Evolutionary conservation across 2,329 filamentous ascomycete genomes (phyloP), one percentile per base, ranked within the genome.

Genomic region (Coniochaeta ligniaria): DNA sequence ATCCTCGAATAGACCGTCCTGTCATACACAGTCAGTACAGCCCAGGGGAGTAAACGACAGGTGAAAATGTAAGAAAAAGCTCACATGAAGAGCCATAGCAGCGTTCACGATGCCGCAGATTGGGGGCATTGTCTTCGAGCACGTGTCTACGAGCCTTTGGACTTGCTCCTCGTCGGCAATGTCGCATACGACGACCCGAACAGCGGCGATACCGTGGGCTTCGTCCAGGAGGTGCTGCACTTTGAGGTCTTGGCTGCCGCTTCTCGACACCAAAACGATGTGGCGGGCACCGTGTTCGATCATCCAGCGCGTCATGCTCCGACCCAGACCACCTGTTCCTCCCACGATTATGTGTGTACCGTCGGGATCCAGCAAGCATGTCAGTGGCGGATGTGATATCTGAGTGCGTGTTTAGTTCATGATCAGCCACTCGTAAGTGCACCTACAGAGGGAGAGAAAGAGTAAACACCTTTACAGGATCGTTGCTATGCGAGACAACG

Each of bases 101-200:
- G 70, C 69, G 57, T 73, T 70, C 24, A 72, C 63, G 17, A 73
- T 63, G 28, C 71, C 71, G 52, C 68, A 69, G 47, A 73, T 68
- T 20, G 65, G 68, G 31, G 70, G 71, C 36, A 71, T 62, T 11
- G 60, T 58, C 57, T 63, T 61, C 1, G 57, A 57, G 45, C 65
- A 67, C n/a, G 69, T 65, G 6, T 58, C 61, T 9, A 71, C 60
- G 8, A 71, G 22, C 33, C 63, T 63, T 45, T 59, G 59, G 8
- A 70, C 63, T 20, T 66, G 61, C 8, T 47, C 50, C 31, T 66
- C 64, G 56, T 65, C 64, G 55, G 64, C 66, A 43, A 68, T 65
- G 28, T 73, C 71, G 58, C 70, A 72, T 50, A 64, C 63, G 43
- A 67, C 65, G 43, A 70, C 66, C 41, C 63, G 45, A 17, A 72